Evolutionary conservation across 768 basidiomycete species (phyloP), one percentile per base, ranked within the genome.

Genomic region (Xerocomellus chrysenteron): DNA sequence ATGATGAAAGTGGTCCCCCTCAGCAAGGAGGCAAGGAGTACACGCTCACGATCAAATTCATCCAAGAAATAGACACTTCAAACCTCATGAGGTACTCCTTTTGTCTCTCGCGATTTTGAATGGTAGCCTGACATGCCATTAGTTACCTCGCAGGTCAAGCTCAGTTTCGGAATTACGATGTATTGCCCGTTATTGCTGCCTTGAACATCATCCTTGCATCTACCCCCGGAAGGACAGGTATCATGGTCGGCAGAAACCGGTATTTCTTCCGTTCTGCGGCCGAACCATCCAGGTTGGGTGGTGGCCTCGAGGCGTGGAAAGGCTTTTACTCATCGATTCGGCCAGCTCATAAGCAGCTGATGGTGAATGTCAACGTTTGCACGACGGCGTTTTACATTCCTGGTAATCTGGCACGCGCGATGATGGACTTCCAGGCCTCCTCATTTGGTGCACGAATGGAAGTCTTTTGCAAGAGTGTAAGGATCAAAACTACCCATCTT

Each of bases 401-500:
- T 26, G 76, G 78, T 2, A 80, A 79, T 32, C 64, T 83, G 6
- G 80, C 79, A 16, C 64, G 62, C 8, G 71, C 76, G 3, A 74
- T 84, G 73, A 50, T 73, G 14, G 66, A 67, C 11, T 82, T 82
- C 63, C 59, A 65, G 26, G 62, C 76, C 1, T 76, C 79, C 5
- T 84, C 80, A 56, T 86, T 82, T 58, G 83, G 84, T 13, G 88
- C 83, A 4, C 80, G 84, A 26, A 65, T 78, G 35, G 75, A 75
- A n/a, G 81, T 72, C 0, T 92, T 90, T 60, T 85, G 82, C 40
- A 83, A 78, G 56, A 81, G 87, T 9, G 78, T 92, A 3, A 76
- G 91, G 39, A 74, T 93, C 46, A 78, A 76, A 66, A 83, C 89
- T 1, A 78, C 69, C 2, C 90, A 92, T 70, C 76, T 93, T 14